Evolutionary conservation across 495 filamentous ascomycete species (phyloP).

Genomic region (Penicillium cinerascens): DNA sequence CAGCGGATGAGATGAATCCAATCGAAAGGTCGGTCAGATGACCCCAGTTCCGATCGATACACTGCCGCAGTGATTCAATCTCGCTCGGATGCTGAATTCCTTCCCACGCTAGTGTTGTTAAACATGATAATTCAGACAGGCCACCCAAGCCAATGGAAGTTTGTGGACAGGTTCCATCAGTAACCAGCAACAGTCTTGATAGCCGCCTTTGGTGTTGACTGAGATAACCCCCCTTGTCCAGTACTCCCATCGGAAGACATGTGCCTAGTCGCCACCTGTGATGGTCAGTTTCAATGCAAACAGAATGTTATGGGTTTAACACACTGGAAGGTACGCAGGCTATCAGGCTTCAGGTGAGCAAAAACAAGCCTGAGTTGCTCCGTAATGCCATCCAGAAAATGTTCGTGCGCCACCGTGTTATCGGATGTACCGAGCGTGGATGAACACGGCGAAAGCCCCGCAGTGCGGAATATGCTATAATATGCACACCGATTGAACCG

Average conservation of each 20-base stretch:
- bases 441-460: neutral
- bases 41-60: slow-evolving; percentile 2
- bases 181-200: slow-evolving; percentile 2
- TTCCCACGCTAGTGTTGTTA: slow-evolving; percentile 10
- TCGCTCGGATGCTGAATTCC: slow-evolving; percentile 11
- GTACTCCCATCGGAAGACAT: slow-evolving; percentile 8
- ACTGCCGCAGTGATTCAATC: slow-evolving; percentile 4
- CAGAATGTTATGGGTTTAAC: neutral
- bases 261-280: slow-evolving; percentile 13
- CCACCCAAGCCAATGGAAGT: slow-evolving; percentile 1
- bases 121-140: neutral
- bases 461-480: slow-evolving; percentile 4
- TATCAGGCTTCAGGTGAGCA: neutral
- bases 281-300: neutral
- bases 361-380: slow-evolving; percentile 2
- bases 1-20: neutral
- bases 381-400: slow-evolving; percentile 8
- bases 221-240: slow-evolving; percentile 7
- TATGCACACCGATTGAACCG: slow-evolving; percentile 12
- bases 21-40: slow-evolving; percentile 7
- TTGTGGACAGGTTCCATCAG: slow-evolving; percentile 13
- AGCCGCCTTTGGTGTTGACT: slow-evolving; percentile 3
- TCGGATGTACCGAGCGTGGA: neutral
- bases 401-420: slow-evolving; percentile 8
- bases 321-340: slow-evolving; percentile 6